Evolutionary conservation across 2,329 filamentous ascomycete species (phyloP).

Genomic region (Botrytis galanthina): DNA sequence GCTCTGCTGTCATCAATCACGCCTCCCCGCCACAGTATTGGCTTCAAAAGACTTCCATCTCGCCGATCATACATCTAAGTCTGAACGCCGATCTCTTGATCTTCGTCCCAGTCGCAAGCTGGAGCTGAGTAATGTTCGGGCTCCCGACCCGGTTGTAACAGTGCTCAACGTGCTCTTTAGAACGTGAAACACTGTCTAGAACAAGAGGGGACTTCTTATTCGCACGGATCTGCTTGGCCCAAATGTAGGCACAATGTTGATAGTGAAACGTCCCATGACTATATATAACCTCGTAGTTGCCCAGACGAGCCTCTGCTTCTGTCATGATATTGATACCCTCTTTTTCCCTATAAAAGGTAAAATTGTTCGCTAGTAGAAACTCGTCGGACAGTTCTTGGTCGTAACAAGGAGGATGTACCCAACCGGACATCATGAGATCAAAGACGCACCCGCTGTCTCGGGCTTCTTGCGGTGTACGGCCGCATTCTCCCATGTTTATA

Average conservation of each 20-base stretch:
- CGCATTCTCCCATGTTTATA: background rate
- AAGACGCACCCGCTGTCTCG: background rate
- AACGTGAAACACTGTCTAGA: background rate
- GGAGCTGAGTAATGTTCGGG: background rate
- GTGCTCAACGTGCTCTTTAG: background rate
- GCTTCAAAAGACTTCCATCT: background rate
- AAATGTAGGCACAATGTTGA: background rate
- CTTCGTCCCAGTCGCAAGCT: background rate
- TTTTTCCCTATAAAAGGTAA: background rate
- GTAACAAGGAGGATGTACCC: background rate
- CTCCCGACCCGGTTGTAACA: background rate
- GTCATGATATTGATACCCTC: background rate
- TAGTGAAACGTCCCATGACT: background rate
- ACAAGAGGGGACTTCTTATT: background rate
- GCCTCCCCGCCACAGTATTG: background rate
- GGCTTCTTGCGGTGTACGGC: background rate
- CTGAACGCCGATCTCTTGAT: background rate
- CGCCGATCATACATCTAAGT: background rate
- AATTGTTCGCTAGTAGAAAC: background rate
- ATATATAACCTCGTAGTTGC: background rate
- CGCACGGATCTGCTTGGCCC: background rate
- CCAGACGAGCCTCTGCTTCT: background rate
- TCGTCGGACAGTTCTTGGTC: background rate
- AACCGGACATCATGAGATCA: background rate
- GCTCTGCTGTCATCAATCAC: background rate